A percentile compares a stretch with the other conserved stretches of the same genome.
phyloP scores from a whole-genome alignment of 768 basidiomycete species.

The Lyophyllum semitale region DNA sequence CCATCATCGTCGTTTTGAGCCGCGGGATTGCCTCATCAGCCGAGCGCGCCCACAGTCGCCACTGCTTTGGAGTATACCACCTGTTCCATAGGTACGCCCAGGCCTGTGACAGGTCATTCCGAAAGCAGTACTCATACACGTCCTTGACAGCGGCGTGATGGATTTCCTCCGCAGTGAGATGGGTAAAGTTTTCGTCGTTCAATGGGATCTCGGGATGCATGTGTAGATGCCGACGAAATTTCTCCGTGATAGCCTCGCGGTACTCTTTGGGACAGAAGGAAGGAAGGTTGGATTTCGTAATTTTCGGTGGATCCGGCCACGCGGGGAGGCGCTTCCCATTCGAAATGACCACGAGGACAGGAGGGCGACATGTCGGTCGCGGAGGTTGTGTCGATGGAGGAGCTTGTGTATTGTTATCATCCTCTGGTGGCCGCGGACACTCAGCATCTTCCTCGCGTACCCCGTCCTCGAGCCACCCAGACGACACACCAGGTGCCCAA shows the following conservation, averaged over 20 bases:
- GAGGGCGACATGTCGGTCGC: slow-evolving; percentile 8
- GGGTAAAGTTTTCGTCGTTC: too few relatives aligned
- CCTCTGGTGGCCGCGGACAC: neutral
- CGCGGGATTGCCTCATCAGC: slow-evolving; percentile 15
- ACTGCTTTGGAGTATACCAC: slow-evolving; percentile 17
- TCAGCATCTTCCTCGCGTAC: slow-evolving; percentile 12
- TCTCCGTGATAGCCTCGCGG: neutral
- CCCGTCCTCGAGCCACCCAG: slow-evolving; percentile 1
- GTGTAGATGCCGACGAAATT: neutral
- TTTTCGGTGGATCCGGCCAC: too few relatives aligned
- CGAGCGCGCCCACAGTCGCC: slow-evolving; percentile 28
- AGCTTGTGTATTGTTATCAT: too few relatives aligned
- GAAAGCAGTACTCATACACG: slow-evolving; percentile 25
- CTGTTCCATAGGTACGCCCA: slow-evolving; percentile 30
- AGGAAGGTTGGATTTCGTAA: slow-evolving; percentile 9
- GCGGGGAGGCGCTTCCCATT: too few relatives aligned
- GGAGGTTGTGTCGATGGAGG: too few relatives aligned
- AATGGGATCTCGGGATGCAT: slow-evolving; percentile 8
- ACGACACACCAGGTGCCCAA: slow-evolving; percentile 21
- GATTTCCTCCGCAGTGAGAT: too few relatives aligned
- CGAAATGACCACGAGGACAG: too few relatives aligned
- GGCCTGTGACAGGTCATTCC: slow-evolving; percentile 18
- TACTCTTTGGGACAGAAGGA: neutral
- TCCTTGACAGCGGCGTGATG: slow-evolving; percentile 21
- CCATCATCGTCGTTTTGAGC: slow-evolving; percentile 29